Percentiles rank a stretch among this genome's conserved stretches.
These are phyloP conservation scores for Leccinum pachyderme DNA, from an alignment of 1,284 basidiomycete genomes.

Conservation along the genomic window DNA sequence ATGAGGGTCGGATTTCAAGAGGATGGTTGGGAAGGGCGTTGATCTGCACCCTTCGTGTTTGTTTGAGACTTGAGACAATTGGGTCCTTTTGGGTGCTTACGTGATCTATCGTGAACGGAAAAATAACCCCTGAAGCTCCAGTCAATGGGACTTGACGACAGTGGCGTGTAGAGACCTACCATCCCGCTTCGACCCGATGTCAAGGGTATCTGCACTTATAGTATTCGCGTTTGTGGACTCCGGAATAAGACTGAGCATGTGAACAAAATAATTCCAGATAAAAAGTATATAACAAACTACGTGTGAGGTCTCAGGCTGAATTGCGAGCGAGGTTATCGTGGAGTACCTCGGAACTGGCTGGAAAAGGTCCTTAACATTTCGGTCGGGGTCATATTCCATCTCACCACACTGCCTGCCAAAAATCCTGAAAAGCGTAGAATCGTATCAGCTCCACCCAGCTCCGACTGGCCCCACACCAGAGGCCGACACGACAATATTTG, in stretches of 20 bases:
- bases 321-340: conserved; percentile 8
- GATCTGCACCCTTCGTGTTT: neutral
- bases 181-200: neutral
- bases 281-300: conserved; percentile 5
- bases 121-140: conserved; percentile 2
- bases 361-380: conserved; percentile 22
- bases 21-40: neutral
- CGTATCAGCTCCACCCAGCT: neutral
- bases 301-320: neutral
- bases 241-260: neutral
- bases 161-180: too few species aligned
- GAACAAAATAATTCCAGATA: neutral
- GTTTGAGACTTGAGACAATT: conserved; percentile 3
- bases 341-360: conserved; percentile 10
- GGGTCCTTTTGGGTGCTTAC: conserved; percentile 4
- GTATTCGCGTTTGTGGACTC: neutral
- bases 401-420: conserved; percentile 25
- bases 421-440: neutral
- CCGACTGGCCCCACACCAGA: neutral
- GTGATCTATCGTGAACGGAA: conserved; percentile 3
- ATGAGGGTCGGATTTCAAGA: neutral
- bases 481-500: neutral
- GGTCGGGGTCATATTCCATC: conserved; percentile 32
- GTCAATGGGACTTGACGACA: too few species aligned
- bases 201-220: neutral